Base-by-base conservation (phyloP, 352 stramenopile species). In the Phytophthora multivora region DNA sequence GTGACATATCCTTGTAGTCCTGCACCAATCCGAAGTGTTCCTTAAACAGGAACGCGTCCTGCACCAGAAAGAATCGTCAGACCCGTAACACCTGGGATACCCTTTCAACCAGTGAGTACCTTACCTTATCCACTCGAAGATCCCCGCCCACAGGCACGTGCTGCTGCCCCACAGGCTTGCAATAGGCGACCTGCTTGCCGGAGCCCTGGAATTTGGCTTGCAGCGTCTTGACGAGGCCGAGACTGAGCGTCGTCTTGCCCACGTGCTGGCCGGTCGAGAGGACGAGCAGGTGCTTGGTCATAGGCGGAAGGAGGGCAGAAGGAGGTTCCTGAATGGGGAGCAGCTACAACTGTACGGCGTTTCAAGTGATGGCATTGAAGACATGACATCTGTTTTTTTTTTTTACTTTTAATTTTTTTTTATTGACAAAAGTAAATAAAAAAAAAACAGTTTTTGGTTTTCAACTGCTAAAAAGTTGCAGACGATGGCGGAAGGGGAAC, bases 81-180 rank as follows among this genome's bases (percentile, higher is more conserved):
- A 8, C 11, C 7, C 4, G 5, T 5, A 8, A 7, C 7, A 16
- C 23, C 15, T 26, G 6, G 12, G 16, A 5, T 13, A 23, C 4
- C 47, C 1, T 4, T 16, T 9, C 11, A 41, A 19, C 5, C 12
- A 50, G 6, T 13, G 21, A 16, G 18, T 35, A 7, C 36, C 50
- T 30, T n/a, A 87, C 80, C 71, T 95, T 95, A 63, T 95, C 86
- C 28, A 98, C 93, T 42, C 89, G 79, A 52, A 98, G 70, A 0
- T 84, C 81, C 45, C 76, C 79, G 31, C 80, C 79, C 47, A 97
- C 88, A 10, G 84, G 73, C 31, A 96, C 86, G 55, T 97, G 90
- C 61, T 98, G 89, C 76, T 99, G 96, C 2, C 97, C 97, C 46
- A 99, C 96, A 26, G 97, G 96, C 56, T 99, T 99, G 63, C 97